Conservation (phyloP, 495 filamentous ascomycete genomes). For the Aspergillus hancockii region DNA sequence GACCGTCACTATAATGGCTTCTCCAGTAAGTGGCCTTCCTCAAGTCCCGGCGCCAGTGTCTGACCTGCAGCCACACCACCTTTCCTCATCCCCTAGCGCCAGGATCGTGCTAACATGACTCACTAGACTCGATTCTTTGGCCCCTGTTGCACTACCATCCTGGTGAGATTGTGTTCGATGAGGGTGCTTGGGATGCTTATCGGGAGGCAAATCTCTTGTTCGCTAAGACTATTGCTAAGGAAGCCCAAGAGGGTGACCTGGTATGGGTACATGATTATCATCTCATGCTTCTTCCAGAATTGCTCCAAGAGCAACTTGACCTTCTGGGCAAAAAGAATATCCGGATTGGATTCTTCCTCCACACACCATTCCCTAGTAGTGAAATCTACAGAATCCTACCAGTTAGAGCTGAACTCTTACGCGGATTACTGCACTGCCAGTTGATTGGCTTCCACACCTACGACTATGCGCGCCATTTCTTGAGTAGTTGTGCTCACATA, state of each 20-base stretch:
- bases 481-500: constrained; percentile 88
- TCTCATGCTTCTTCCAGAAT: constrained; percentile 92
- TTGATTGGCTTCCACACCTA: constrained; percentile 96
- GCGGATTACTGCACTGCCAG: constrained; percentile 86
- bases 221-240: constrained; percentile 74
- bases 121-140: constrained; percentile 91
- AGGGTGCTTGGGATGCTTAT: constrained; percentile 91
- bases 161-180: constrained; percentile 95
- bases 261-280: constrained; percentile 99
- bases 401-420: constrained; percentile 82
- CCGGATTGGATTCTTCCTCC: constrained; percentile 96
- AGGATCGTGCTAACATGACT: neutral
- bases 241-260: constrained; percentile 85
- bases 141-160: constrained; percentile 98
- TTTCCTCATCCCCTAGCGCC: neutral
- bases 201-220: constrained; percentile 89
- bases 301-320: constrained; percentile 85
- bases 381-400: constrained; percentile 96
- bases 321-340: constrained; percentile 70
- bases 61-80: neutral
- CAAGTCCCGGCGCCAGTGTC: neutral
- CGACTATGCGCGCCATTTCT: constrained; percentile 92
- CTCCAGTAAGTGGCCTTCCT: constrained; percentile 61
- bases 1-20: constrained; percentile 87
- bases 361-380: constrained; percentile 95